These are phyloP conservation scores for Asterella californica DNA, from an alignment of 225 moss, liverwort and hornwort species.

Conservation along the genomic window DNA sequence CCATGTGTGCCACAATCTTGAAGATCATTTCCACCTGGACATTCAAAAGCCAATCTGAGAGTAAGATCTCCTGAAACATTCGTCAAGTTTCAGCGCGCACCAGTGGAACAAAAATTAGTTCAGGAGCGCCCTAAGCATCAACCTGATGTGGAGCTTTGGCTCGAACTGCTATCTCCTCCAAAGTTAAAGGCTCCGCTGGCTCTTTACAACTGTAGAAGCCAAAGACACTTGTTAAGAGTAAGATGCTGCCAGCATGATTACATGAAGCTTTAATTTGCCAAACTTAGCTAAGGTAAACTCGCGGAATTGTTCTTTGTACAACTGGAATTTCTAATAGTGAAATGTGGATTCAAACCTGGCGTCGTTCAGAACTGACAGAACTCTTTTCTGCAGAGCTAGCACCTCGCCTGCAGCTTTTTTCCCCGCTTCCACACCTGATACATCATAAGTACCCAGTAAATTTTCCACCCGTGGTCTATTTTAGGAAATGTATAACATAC, in stretches of 20 bases:
- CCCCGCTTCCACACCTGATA: slow-evolving; percentile 75
- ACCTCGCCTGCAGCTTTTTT: slow-evolving; percentile 87
- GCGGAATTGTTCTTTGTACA: background rate
- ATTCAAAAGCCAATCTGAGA: slow-evolving; percentile 5
- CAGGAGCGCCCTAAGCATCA: background rate
- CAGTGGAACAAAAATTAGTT: background rate
- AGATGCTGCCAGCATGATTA: background rate
- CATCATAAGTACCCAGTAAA: background rate
- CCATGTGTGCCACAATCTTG: slow-evolving; percentile 82
- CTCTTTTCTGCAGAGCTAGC: slow-evolving; percentile 78
- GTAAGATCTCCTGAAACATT: too few relatives aligned
- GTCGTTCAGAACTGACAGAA: slow-evolving; percentile 64
- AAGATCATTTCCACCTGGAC: slow-evolving; percentile 78
- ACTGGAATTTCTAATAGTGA: background rate
- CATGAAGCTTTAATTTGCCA: background rate
- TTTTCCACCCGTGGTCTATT: background rate
- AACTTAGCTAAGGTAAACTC: background rate
- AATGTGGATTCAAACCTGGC: slow-evolving; percentile 49
- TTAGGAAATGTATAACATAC: background rate
- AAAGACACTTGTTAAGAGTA: background rate
- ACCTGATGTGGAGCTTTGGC: slow-evolving; percentile 69
- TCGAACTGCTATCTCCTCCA: slow-evolving; percentile 67
- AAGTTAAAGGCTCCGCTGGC: slow-evolving; percentile 77
- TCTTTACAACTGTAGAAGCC: slow-evolving; percentile 58
- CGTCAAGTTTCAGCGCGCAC: background rate